Percentiles rank a stretch among this genome's conserved stretches.
phyloP scores from a whole-genome alignment of 169 alveolate species.

The Cyclospora cayetanensis region DNA sequence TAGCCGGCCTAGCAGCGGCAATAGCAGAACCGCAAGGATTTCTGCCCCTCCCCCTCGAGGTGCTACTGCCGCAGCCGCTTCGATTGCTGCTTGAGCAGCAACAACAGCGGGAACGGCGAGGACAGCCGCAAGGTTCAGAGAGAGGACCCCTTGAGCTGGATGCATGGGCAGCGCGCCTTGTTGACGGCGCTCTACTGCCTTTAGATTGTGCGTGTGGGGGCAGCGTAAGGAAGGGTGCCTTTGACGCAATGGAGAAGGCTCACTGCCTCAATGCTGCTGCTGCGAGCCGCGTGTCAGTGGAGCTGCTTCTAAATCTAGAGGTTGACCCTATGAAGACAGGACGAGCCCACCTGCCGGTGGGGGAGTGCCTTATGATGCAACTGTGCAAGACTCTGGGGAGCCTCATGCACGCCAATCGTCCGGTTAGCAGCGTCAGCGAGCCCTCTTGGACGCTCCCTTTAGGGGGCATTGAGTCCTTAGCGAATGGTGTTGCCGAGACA shows the following conservation, averaged over 20 bases:
- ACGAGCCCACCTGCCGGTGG: not conserved
- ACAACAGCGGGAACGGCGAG: not conserved
- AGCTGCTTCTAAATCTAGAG: not conserved
- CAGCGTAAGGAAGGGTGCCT: not conserved
- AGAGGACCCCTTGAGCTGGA: not conserved
- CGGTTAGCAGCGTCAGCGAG: not conserved
- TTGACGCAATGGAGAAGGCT: not conserved
- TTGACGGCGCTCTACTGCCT: not conserved
- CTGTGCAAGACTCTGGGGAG: not conserved
- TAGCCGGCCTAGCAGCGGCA: not conserved
- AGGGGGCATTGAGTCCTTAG: not conserved
- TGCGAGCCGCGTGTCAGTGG: not conserved
- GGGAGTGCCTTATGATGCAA: not conserved
- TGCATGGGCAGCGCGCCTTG: conserved; percentile 6
- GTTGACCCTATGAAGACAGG: not conserved
- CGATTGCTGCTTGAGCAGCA: not conserved
- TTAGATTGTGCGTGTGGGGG: not conserved
- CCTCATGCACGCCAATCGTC: not conserved
- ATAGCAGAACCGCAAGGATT: not conserved
- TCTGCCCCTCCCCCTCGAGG: not conserved
- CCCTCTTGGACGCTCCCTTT: not conserved
- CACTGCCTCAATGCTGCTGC: not conserved
- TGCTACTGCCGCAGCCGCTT: not conserved
- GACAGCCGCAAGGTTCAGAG: not conserved
- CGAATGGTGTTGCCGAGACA: not conserved